Evolutionary conservation across 1,284 basidiomycete species (phyloP).

Genomic region (Cryptococcus sp.): DNA sequence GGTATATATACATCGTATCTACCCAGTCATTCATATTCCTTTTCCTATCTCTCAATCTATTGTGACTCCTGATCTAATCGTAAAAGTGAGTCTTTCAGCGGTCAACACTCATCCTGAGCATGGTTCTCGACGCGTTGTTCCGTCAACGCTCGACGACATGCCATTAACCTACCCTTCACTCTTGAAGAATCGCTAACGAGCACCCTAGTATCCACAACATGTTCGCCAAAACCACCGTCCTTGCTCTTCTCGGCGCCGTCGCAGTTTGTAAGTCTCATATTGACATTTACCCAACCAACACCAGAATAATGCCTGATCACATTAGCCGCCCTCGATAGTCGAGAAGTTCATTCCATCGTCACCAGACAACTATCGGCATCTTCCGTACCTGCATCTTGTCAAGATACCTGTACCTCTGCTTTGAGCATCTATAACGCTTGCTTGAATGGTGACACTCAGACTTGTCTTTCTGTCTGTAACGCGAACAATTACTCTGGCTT

Average conservation of each 20-base stretch:
- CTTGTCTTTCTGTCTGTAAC: slow-evolving; percentile 27
- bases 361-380: slow-evolving; percentile 20
- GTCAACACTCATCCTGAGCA: too few relatives aligned
- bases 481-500: slow-evolving; percentile 20
- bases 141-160: not conserved
- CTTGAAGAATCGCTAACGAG: too few relatives aligned
- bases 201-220: not conserved
- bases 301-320: not conserved
- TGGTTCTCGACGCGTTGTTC: too few relatives aligned
- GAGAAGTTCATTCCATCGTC: slow-evolving; percentile 12
- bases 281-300: not conserved
- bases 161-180: not conserved
- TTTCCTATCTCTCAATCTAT: too few relatives aligned
- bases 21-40: too few relatives aligned
- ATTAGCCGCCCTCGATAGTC: slow-evolving; percentile 11
- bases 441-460: slow-evolving; percentile 17
- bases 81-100: too few relatives aligned
- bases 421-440: slow-evolving; percentile 42
- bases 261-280: slow-evolving; percentile 11
- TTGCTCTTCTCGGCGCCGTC: slow-evolving; percentile 15
- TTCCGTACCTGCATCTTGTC: slow-evolving; percentile 22
- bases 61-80: too few relatives aligned
- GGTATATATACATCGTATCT: too few relatives aligned
- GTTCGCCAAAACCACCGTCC: slow-evolving; percentile 6
- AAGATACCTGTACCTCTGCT: slow-evolving; percentile 13